Base-by-base conservation (phyloP, 192 early-diverging fungal genomes). In the Martensiomyces pterosporus region DNA sequence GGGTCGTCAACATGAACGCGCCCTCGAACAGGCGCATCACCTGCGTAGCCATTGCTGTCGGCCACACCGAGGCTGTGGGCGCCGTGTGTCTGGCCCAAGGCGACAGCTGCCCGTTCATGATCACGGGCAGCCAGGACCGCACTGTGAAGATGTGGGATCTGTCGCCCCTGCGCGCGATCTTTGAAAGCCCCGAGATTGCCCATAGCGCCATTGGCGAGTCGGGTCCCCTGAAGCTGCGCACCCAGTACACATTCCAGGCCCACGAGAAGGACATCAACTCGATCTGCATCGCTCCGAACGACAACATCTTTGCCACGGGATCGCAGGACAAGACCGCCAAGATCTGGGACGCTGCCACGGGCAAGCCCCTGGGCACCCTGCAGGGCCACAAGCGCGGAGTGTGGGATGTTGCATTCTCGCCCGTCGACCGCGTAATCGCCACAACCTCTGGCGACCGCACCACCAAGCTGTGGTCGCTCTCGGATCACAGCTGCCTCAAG, bases 231-330 rank as follows among this genome's bases (percentile, higher is more conserved):
- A 57, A 47, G 52, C 67, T 77, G 3, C 49, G 39, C 47, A 75
- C 93, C 0, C 69, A 80, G 14, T 95, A 86, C 65, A 99, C 97
- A 8, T 80, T 93, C 64, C 83, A 88, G 55, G 94, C 94, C 0
- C 97, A 99, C 66, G 93, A 94, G 19, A 94, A 91, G 66, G 93
- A 96, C 65, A 96, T 99, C 68, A 94, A 99, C 64, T 79, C 91
- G 2, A 82, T 99, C 22, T 79, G 83, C 32, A 74, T 99, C 19
- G 82, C 94, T 3, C 93, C 93, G 4, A 92, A 93, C 70, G 90
- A 94, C 73, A 81, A 82, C 39, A 53, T 93, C 3, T 93, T 99
- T 81, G 93, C 92, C 1, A 89, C 92, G 7, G 92, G 86, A 19
- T 91, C 92, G 26, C 89, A 92, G 54, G 97, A 99, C 73, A 98